Base-by-base conservation (phyloP, 2,329 filamentous ascomycete genomes). In the Zasmidium angulare region DNA sequence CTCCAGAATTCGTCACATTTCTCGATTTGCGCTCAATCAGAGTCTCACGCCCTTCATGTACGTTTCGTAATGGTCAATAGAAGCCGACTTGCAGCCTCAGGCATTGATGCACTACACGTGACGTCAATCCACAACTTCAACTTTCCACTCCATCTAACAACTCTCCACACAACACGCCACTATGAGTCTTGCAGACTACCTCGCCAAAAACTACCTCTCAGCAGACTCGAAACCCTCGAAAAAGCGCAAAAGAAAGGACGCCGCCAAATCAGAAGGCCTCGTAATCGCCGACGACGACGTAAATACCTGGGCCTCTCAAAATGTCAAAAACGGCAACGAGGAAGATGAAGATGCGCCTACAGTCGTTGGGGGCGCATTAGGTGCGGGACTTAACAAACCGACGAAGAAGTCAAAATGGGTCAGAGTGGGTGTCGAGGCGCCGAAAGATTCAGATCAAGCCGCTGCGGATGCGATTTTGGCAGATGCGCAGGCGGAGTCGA, bases 181-280 rank as follows among this genome's bases (percentile, higher is more conserved):
- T 63, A 87, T 88, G 84, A 81, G 83, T 57, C 83, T 97, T 65
- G 88, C 91, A 59, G 86, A 87, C 71, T 99, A 98, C 72, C 85
- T 99, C 36, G 93, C 93, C 40, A 89, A 91, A 63, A 95, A 92
- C 75, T 99, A 99, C 74, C 87, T 99, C 52, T 90, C 83, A 1
- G 86, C 87, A 46, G 86, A 89, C 66, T 70, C 76, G 72, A 81
- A 80, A 68, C 78, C 80, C 54, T 74, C 76, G 24, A 83, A 82
- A 68, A 83, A 83, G 74, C 78, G 81, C 66, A 83, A 83, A 69
- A 72, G 80, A 60, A 78, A 78, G 75, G 66, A 69, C 65, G 71
- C 72, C 49, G 74, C 75, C 55, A 71, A 74, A 56, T 47, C 61
- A 17, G 72, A 72, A 48, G 77, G 79, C 24, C 73, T 81, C 52